Evolutionary conservation across 2,329 filamentous ascomycete genomes (phyloP), one percentile per base, ranked within the genome.

Genomic region (Fusarium sp.): DNA sequence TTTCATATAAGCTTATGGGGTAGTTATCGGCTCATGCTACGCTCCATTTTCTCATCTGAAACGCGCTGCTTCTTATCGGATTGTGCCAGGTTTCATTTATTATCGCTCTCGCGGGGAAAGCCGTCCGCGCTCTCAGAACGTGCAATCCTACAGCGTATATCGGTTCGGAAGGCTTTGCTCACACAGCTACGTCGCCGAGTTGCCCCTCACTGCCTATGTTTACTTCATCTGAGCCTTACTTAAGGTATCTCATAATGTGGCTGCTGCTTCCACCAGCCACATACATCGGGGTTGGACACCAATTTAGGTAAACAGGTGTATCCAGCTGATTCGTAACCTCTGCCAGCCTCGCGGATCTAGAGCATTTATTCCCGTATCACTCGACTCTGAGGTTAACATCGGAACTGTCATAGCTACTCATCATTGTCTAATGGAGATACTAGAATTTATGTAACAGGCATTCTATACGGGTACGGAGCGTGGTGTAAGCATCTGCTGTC

Each of bases 381-480:
- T 19, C 1, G 37, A 7, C 18, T 7, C 18, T 21, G 18, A 10
- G 6, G 10, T 2, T 7, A 21, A 38, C 3, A 38, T 38, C 10
- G 10, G 10, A 21, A 21, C 18, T 21, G 37, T 12, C 18, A 21
- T 38, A 38, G 3, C 37, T 38, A 12, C 3, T 3, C 10, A 38
- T 38, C 19, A 12, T 38, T 38, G 10, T 21, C 3, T 1, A 3
- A 38, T 38, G 10, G 37, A 38, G 2, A 12, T 21, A 38, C 10
- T 38, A 11, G 37, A 21, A 7, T 38, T 12, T 21, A 21, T 21
- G 0, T 19, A 19, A 38, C 18, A 38, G 10, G 1, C 37, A 11
- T 38, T 38, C 18, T 21, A 19, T 38, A 5, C 2, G 0, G 11
- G 2, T 10, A 21, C 19, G 37, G 37, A 1, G 10, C 18, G 18